Evolutionary conservation across 345 rosid genomes (phyloP).

Genomic region (Citrus inodora): DNA sequence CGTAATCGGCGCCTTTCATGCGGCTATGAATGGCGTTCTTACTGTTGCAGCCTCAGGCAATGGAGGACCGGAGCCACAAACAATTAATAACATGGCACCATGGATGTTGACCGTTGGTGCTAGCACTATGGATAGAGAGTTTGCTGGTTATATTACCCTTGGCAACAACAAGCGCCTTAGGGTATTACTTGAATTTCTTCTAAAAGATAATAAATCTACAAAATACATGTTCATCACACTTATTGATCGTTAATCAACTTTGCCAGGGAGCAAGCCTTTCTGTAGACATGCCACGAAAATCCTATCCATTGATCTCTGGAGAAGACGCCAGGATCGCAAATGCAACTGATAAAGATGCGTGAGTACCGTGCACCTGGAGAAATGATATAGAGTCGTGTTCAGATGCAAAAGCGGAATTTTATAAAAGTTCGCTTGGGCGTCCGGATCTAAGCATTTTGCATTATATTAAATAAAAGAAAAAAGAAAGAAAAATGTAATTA

Average conservation of each 20-base stretch:
- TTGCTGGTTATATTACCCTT: constrained; percentile 14
- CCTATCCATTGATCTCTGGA: constrained; percentile 52
- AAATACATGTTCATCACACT: no score
- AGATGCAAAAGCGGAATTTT: no score
- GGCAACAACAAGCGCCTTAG: constrained; percentile 15
- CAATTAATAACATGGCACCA: constrained; percentile 36
- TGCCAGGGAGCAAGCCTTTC: constrained; percentile 71
- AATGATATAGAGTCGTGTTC: neutral
- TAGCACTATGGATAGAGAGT: constrained; percentile 32
- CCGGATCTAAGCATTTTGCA: no score
- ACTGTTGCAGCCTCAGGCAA: constrained; percentile 45
- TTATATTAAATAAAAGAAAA: no score
- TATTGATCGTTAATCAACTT: neutral
- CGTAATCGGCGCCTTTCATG: constrained; percentile 45
- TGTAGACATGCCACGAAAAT: constrained; percentile 25
- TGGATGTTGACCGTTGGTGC: constrained; percentile 50
- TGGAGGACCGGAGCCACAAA: constrained; percentile 18
- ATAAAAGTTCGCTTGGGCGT: no score
- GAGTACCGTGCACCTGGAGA: constrained; percentile 16
- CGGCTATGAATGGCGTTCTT: constrained; percentile 27
- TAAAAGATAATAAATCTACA: no score
- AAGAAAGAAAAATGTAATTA: no score
- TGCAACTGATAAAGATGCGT: constrained; percentile 42
- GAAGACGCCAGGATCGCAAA: constrained; percentile 35
- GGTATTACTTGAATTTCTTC: constrained; percentile 5